These are phyloP conservation scores for Chalaropsis ovoidea DNA, from an alignment of 2,329 filamentous ascomycete genomes.

Conservation along the genomic window DNA sequence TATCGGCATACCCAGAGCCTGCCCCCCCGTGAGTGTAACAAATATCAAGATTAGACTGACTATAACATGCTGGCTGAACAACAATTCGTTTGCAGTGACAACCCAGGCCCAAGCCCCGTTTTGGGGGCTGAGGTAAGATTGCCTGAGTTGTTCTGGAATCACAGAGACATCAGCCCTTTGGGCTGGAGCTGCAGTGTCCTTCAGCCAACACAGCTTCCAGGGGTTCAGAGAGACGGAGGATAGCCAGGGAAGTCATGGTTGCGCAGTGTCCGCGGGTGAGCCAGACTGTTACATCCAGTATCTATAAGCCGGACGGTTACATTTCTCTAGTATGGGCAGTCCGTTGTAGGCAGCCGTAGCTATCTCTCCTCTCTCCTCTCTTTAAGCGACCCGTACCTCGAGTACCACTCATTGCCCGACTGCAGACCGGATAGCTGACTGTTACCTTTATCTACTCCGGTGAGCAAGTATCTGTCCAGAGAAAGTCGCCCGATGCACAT, in stretches of 20 bases:
- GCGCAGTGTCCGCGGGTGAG: no score
- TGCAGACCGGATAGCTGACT: not conserved
- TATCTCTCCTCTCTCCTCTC: not conserved
- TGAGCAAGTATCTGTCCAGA: not conserved
- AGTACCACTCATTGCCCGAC: not conserved
- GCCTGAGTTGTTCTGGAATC: not conserved
- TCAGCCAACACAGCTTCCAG: not conserved
- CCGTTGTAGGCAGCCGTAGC: not conserved
- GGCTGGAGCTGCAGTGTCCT: slow-evolving; percentile 1
- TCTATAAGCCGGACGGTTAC: not conserved
- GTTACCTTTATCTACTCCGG: not conserved
- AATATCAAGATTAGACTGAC: not conserved
- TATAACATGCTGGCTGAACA: not conserved
- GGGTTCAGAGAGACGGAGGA: not conserved
- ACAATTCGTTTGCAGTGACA: not conserved
- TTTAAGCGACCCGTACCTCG: not conserved
- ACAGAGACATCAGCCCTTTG: slow-evolving; percentile 12
- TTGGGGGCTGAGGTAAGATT: slow-evolving; percentile 2
- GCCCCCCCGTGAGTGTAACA: not conserved
- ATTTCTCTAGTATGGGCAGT: not conserved
- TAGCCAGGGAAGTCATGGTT: not conserved
- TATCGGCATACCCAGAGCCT: not conserved
- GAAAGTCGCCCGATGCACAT: not conserved
- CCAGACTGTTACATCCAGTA: not conserved
- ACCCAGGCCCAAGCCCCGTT: not conserved